A percentile compares a stretch with the other conserved stretches of the same genome.
Conservation (phyloP, 2,329 filamentous ascomycete genomes). For the Ophiostoma triangulosporum region DNA sequence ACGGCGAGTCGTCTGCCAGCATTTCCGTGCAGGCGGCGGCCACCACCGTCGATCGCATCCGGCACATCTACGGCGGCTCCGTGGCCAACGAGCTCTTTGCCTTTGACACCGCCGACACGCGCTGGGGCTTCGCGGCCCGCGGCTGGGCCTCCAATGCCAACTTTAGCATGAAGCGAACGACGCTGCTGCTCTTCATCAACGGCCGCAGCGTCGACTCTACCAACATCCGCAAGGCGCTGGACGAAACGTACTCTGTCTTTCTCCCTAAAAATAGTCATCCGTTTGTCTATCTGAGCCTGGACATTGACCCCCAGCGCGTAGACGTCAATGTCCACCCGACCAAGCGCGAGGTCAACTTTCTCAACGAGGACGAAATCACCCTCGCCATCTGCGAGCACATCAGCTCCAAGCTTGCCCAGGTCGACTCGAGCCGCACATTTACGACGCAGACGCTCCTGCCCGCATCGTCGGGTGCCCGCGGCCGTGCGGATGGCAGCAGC, state of each 20-base stretch:
- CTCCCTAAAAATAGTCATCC: conserved; percentile 89
- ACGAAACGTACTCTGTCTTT: conserved; percentile 78
- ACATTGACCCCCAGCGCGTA: conserved; percentile 82
- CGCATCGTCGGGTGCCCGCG: conserved; percentile 13
- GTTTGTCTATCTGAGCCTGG: conserved; percentile 81
- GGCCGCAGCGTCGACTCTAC: conserved; percentile 86
- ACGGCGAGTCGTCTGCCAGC: conserved; percentile 72
- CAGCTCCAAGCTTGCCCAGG: conserved; percentile 61
- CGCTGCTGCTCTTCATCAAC: conserved; percentile 86
- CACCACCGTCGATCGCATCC: conserved; percentile 66
- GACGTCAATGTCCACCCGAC: conserved; percentile 98
- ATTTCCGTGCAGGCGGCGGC: conserved; percentile 67
- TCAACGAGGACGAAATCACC: conserved; percentile 94
- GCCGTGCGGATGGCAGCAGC: background rate
- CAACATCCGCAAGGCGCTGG: conserved; percentile 74
- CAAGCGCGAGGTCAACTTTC: conserved; percentile 90
- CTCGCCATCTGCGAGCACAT: conserved; percentile 74
- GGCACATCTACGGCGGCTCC: conserved; percentile 71
- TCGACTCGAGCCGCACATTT: conserved; percentile 90
- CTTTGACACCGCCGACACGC: conserved; percentile 56
- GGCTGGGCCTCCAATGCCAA: conserved; percentile 88
- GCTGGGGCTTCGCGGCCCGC: conserved; percentile 71
- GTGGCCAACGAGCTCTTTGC: conserved; percentile 82
- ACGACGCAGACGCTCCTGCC: conserved; percentile 76
- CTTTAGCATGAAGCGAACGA: conserved; percentile 82